Conservation (phyloP, 768 basidiomycete species). For the Lactarius sanguifluus region DNA sequence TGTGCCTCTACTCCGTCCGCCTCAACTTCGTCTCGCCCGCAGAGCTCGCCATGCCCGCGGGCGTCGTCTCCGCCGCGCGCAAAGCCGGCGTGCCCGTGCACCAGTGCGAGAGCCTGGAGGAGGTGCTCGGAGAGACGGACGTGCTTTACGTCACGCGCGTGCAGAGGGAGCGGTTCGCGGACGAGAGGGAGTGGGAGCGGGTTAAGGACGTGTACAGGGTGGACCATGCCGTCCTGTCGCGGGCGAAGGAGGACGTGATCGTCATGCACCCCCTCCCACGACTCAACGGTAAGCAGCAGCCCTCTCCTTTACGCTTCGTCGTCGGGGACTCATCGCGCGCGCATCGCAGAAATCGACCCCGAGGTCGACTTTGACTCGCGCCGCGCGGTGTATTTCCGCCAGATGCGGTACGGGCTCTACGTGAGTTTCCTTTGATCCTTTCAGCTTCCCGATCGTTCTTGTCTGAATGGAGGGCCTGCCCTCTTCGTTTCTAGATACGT, state of each 20-base stretch:
- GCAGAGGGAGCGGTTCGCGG: slow-evolving; percentile 91
- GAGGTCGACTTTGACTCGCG: slow-evolving; percentile 96
- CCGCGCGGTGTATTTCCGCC: slow-evolving; percentile 95
- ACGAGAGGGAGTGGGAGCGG: slow-evolving; percentile 78
- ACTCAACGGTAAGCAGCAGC: slow-evolving; percentile 63
- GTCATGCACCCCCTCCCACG: slow-evolving; percentile 99
- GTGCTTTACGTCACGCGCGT: slow-evolving; percentile 96
- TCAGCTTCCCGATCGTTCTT: not conserved
- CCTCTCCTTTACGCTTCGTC: not conserved
- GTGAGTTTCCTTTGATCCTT: slow-evolving; percentile 52
- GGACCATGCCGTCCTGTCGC: slow-evolving; percentile 89
- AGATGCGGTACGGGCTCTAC: slow-evolving; percentile 97
- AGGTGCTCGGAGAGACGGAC: slow-evolving; percentile 89
- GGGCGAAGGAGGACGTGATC: slow-evolving; percentile 96
- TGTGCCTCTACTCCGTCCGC: slow-evolving; percentile 88
- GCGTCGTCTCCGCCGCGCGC: slow-evolving; percentile 77
- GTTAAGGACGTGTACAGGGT: slow-evolving; percentile 93
- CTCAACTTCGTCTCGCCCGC: slow-evolving; percentile 95
- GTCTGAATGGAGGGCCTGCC: not conserved
- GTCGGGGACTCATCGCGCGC: slow-evolving; percentile 15
- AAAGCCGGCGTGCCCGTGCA: slow-evolving; percentile 78
- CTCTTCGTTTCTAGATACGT: slow-evolving; percentile 40
- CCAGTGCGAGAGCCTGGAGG: slow-evolving; percentile 86
- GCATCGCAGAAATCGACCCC: slow-evolving; percentile 87
- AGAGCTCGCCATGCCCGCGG: slow-evolving; percentile 84